These are phyloP conservation scores for Phylloporus sp. DNA, from an alignment of 768 basidiomycete species.

Conservation along the genomic window DNA sequence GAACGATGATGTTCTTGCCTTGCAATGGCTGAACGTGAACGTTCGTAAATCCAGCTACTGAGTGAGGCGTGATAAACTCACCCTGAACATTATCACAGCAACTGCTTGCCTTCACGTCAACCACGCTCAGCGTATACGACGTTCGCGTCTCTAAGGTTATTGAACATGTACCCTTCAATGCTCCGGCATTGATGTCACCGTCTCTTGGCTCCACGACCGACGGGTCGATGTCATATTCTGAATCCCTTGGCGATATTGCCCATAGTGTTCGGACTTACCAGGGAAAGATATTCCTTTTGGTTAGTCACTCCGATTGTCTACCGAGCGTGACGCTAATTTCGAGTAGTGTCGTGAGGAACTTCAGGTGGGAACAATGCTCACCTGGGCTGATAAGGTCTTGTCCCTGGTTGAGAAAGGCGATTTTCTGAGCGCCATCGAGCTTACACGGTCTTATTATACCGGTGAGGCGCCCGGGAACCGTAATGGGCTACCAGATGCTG, in stretches of 20 bases:
- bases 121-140: slow-evolving; percentile 68
- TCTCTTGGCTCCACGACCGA: slow-evolving; percentile 44
- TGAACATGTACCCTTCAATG: slow-evolving; percentile 59
- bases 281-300: slow-evolving; percentile 87
- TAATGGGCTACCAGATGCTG: slow-evolving; percentile 76
- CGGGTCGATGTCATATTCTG: slow-evolving; percentile 45
- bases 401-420: slow-evolving; percentile 79
- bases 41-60: slow-evolving; percentile 54
- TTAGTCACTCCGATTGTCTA: slow-evolving; percentile 37
- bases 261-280: slow-evolving; percentile 82
- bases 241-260: slow-evolving; percentile 50
- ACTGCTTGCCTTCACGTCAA: slow-evolving; percentile 58
- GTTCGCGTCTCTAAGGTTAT: slow-evolving; percentile 50
- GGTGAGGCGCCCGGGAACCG: slow-evolving; percentile 80
- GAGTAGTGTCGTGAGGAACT: slow-evolving; percentile 62
- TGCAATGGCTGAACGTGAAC: slow-evolving; percentile 86
- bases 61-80: neutral
- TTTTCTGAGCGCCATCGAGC: slow-evolving; percentile 86
- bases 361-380: slow-evolving; percentile 79
- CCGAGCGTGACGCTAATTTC: slow-evolving; percentile 4
- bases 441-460: slow-evolving; percentile 77
- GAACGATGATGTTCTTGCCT: slow-evolving; percentile 58
- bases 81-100: slow-evolving; percentile 44
- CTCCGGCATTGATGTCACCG: slow-evolving; percentile 52
- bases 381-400: slow-evolving; percentile 94